Conservation (phyloP, 164 flowering plant species). For the Vitis rotundifolia region DNA sequence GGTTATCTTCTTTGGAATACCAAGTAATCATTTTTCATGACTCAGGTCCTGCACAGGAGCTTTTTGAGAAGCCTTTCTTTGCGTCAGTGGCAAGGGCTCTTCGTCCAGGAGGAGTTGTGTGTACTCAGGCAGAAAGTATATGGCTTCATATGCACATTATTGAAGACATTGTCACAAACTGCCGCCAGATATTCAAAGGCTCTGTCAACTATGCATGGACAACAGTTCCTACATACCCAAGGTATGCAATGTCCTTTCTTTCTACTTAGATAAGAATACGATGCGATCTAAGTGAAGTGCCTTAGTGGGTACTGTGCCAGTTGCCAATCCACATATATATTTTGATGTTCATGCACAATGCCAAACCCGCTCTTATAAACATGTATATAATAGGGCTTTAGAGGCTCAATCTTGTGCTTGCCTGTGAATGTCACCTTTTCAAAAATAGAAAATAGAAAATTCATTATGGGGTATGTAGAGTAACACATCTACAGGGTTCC, state of each 20-base stretch:
- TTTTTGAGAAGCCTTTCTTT: conserved; percentile 82
- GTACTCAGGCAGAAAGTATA: conserved; percentile 86
- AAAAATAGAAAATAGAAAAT: too few relatives aligned
- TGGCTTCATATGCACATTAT: conserved; percentile 93
- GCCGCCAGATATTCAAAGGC: conserved; percentile 79
- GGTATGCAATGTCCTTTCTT: conserved; percentile 29
- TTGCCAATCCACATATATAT: too few relatives aligned
- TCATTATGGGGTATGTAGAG: too few relatives aligned
- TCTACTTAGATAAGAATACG: neutral
- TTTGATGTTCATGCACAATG: too few relatives aligned
- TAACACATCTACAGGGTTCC: too few relatives aligned
- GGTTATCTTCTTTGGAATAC: neutral
- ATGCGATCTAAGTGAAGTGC: too few relatives aligned
- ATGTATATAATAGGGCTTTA: too few relatives aligned
- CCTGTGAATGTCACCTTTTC: too few relatives aligned
- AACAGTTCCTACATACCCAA: conserved; percentile 83
- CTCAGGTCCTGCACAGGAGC: conserved; percentile 82
- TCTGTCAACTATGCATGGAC: conserved; percentile 89
- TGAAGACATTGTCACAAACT: conserved; percentile 73
- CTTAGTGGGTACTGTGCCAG: too few relatives aligned
- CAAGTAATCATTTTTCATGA: neutral
- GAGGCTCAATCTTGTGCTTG: too few relatives aligned
- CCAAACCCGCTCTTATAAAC: too few relatives aligned
- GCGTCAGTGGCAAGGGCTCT: conserved; percentile 70
- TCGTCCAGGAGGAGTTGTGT: conserved; percentile 82